Evolutionary conservation across 805 yeast genomes (phyloP).

Genomic region (Yarrowia phangngaensis): DNA sequence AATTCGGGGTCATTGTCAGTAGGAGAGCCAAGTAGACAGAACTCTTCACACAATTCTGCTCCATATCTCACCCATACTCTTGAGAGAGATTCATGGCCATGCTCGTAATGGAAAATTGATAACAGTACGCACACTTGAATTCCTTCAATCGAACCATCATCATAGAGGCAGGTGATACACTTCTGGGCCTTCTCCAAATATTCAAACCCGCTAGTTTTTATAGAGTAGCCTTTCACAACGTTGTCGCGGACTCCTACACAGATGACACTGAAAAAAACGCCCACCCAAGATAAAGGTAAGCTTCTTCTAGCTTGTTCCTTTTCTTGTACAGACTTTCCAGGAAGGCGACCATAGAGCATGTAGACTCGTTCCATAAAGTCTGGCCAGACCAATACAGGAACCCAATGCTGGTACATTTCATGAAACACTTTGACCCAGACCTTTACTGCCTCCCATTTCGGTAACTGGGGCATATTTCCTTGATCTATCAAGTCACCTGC

Average conservation of each 20-base stretch:
- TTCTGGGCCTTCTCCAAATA: slow-evolving; percentile 18
- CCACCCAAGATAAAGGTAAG: slow-evolving; percentile 30
- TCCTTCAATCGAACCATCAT: slow-evolving; percentile 29
- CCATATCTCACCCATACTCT: slow-evolving; percentile 33
- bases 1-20: slow-evolving; percentile 9
- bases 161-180: slow-evolving; percentile 29
- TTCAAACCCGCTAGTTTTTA: slow-evolving; percentile 23
- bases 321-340: slow-evolving; percentile 15
- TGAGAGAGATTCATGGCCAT: slow-evolving; percentile 31
- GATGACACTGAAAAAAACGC: slow-evolving; percentile 32
- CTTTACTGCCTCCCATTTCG: slow-evolving; percentile 29
- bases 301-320: background rate
- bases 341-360: slow-evolving; percentile 27
- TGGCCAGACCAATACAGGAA: slow-evolving; percentile 35
- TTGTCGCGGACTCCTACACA: slow-evolving; percentile 33
- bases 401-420: slow-evolving; percentile 33
- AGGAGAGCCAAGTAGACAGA: slow-evolving; percentile 5
- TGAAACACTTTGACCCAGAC: slow-evolving; percentile 30
- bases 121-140: slow-evolving; percentile 31
- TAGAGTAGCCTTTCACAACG: slow-evolving; percentile 28
- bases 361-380: slow-evolving; percentile 29
- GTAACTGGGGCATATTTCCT: slow-evolving; percentile 27
- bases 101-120: slow-evolving; percentile 31
- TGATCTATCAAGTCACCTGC: slow-evolving; percentile 17
- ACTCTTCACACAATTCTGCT: slow-evolving; percentile 28